These are phyloP conservation scores for Pogostemon cablin DNA, from an alignment of 257 asterid genomes.

Conservation along the genomic window DNA sequence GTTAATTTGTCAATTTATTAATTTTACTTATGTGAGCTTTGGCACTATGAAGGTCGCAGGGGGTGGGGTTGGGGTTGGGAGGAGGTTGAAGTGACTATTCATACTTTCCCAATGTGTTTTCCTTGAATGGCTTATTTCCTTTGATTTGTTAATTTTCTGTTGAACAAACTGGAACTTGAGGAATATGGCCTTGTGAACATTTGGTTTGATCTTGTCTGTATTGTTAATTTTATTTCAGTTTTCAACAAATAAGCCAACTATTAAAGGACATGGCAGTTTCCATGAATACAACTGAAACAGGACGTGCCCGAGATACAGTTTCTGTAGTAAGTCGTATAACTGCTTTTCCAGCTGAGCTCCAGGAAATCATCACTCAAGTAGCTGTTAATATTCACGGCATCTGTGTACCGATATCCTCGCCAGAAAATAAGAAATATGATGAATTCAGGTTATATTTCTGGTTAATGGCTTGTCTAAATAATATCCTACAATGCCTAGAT, in stretches of 20 bases:
- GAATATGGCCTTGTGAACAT: slow-evolving; percentile 19
- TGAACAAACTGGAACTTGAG: slow-evolving; percentile 20
- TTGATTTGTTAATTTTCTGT: neutral
- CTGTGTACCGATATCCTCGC: slow-evolving; percentile 75
- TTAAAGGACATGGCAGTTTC: slow-evolving; percentile 63
- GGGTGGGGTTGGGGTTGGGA: no score
- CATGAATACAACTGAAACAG: slow-evolving; percentile 52
- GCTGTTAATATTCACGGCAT: slow-evolving; percentile 81
- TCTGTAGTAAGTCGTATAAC: slow-evolving; percentile 64
- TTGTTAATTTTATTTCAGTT: slow-evolving; percentile 48
- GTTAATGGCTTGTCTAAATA: slow-evolving; percentile 12
- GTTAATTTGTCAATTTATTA: neutral
- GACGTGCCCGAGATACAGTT: slow-evolving; percentile 49
- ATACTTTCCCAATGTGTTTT: slow-evolving; percentile 4
- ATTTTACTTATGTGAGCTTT: neutral
- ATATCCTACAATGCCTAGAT: no score
- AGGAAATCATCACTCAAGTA: slow-evolving; percentile 56
- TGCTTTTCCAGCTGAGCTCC: slow-evolving; percentile 63
- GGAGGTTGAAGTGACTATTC: neutral
- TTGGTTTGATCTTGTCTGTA: slow-evolving; percentile 27
- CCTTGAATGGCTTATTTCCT: slow-evolving; percentile 3
- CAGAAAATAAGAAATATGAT: slow-evolving; percentile 69
- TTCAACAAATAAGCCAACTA: slow-evolving; percentile 63
- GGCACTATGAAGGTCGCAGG: no score
- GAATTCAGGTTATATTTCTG: slow-evolving; percentile 56